Evolutionary conservation across 2,329 filamentous ascomycete genomes (phyloP), one percentile per base, ranked within the genome.

Genomic region (Ceratocystis albifundus): DNA sequence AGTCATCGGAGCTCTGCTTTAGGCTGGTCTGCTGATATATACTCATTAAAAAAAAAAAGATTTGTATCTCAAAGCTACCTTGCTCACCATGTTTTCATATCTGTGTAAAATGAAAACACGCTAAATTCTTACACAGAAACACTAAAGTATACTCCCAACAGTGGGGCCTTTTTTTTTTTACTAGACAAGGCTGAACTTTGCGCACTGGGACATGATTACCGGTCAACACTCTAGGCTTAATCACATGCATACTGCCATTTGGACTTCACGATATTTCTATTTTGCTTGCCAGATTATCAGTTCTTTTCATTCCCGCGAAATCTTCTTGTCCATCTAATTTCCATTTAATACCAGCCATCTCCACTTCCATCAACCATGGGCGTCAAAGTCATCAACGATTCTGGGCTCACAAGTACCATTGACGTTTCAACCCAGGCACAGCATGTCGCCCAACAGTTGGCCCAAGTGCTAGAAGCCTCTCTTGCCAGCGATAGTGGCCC

Each of bases 391-490:
- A 73, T 79, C 66, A 75, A 72, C 25, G 77, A 79, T 65, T 73
- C 76, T 15, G 73, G 82, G 68, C 84, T 96, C 61, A 79, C 81
- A 66, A 81, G 84, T 4, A 87, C 90, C 61, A 80, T 95, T 62
- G 79, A 86, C 69, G 85, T 86, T 66, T 91, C 89, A n/a, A 81
- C 83, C 66, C 82, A 88, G 69, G 86, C 89, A 17, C 86, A 88
- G 70, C 78, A 85, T 62, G 88, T 92, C 75, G 89, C 88, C 66
- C 80, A 88, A 69, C 78, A 79, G 30, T 80, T 91, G 66, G 79
- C 90, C 68, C 80, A 81, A 69, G 76, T 81, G 65, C 75, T 82
- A 68, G 74, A 78, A 55, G 69, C 74, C 30, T 73, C 73, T 59
- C 76, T 80, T 62, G 78, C 80, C 57, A 75, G 79, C 45, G 71